Evolutionary conservation across 768 basidiomycete genomes (phyloP), one percentile per base, ranked within the genome.

Genomic region (Leccinum boreale): DNA sequence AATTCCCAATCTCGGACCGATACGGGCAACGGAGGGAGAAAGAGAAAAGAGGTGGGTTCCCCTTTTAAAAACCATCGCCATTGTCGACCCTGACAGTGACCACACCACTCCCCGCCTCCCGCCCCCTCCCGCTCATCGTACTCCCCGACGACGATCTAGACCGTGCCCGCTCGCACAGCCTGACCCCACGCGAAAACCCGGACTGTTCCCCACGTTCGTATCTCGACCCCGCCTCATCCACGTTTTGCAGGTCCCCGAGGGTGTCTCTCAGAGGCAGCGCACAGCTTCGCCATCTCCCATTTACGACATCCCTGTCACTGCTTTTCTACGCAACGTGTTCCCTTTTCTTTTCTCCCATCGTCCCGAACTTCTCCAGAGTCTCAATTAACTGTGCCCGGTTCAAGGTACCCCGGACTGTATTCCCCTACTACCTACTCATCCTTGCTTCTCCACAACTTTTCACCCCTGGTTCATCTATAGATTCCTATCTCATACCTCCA

Each of bases 351-450:
- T 28, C 46, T 51, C 51, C 55, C 65, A 48, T 42, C 53, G 46
- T 44, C 56, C 60, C 59, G 52, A 57, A 55, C 67, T 33, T 51
- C 56, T 54, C 47, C 39, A 42, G 39, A 42, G 39, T 44, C 58
- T 67, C 62, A 49, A 65, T 70, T 58, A 68, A 69, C 57, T 60
- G 59, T 19, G 15, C 59, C 63, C 66, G 68, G 58, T 19, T 44
- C 56, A 21, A 35, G 50, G 50, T 70, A 70, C 69, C 69, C 69
- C 69, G 69, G 69, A 69, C 67, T 70, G 54, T 62, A 62, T 64
- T n/a, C 11, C 53, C 64, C 62, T 50, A 56, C 49, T 44, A 50
- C 55, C 47, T 55, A 57, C 59, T 56, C 56, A 55, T 59, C 50
- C 12, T 24, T 50, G 45, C 62, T 63, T 60, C 65, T 62, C 66